A percentile compares a stretch with the other conserved stretches of the same genome.
Conservation (phyloP, 2,329 filamentous ascomycete genomes). For the Metarhizium rileyi region DNA sequence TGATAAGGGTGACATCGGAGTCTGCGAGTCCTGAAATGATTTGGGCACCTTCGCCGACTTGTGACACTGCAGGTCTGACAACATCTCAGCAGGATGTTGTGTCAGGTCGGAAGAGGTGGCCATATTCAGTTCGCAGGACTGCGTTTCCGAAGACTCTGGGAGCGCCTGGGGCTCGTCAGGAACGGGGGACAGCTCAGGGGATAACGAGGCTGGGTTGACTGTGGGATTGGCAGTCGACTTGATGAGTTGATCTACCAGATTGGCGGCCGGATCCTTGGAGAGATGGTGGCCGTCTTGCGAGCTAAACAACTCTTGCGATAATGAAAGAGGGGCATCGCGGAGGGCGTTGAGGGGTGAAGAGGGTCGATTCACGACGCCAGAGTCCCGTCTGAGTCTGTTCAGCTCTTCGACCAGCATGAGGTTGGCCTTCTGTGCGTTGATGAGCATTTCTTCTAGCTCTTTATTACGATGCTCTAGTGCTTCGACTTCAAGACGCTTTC, state of each 20-base stretch:
- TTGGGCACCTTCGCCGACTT: conserved; percentile 62
- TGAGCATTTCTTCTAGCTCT: conserved; percentile 55
- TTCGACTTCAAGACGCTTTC: conserved; percentile 82
- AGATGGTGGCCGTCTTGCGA: conserved; percentile 30
- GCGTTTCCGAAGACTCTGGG: conserved; percentile 11
- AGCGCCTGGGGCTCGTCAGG: conserved; percentile 25
- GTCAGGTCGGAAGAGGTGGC: conserved; percentile 70
- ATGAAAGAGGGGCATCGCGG: conserved; percentile 39
- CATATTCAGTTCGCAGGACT: conserved; percentile 16
- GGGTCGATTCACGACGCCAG: conserved; percentile 30
- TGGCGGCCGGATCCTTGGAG: conserved; percentile 18
- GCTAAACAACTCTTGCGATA: conserved; percentile 50
- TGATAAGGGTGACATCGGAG: conserved; percentile 27
- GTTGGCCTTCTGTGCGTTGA: conserved; percentile 47
- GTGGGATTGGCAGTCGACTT: conserved; percentile 34
- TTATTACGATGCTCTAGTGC: conserved; percentile 68
- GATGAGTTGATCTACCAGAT: conserved; percentile 34
- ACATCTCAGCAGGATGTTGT: conserved; percentile 99
- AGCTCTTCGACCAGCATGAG: conserved; percentile 39
- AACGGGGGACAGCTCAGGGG: conserved; percentile 45
- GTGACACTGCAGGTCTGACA: conserved; percentile 99
- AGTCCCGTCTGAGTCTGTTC: conserved; percentile 35
- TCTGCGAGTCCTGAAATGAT: conserved; percentile 34
- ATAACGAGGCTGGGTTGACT: conserved; percentile 52
- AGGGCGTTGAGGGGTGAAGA: conserved; percentile 33